Evolutionary conservation across 257 asterid species (phyloP), one percentile per base, ranked within the genome.

Genomic region (Nicotiana knightiana): DNA sequence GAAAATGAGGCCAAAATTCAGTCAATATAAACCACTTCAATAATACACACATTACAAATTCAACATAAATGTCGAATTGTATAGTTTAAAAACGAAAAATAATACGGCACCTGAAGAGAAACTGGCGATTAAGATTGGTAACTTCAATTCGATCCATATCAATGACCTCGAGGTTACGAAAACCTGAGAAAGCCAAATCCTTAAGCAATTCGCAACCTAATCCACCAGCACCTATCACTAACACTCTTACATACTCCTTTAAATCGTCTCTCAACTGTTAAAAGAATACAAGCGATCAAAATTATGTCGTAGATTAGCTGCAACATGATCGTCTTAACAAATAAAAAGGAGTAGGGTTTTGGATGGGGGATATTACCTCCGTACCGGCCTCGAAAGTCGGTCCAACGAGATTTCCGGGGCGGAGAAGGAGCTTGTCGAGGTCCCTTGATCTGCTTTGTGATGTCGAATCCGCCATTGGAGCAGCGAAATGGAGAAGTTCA

Each of bases 221-320:
- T 59, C 99, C 99, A 85, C 98, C 99, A 18, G 98, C 98, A 55
- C 99, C 99, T 79, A 94, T 97, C 88, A 94, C 98, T 93, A 96
- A 89, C 57, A 94, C 93, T 78, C 83, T 96, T 80, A 85, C 94
- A 84, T 84, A 90, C 86, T 94, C 97, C 86, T 90, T 94, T 39
- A 96, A 82, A 83, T 91, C 99, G 59, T 90, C 97, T 68, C 97
- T 91, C 90, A 94, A 87, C 99, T 96, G 82, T 83, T 76, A 78
- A 68, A 65, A 79, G 16, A 30, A 65, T 24, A 78, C 67, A 61
- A 24, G 84, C 80, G 3, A 67, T 84, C 79, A 57, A 28, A 65
- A 83, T 24, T 5, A 59, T 24, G 55, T n/a, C 75, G 30, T 84
- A 59, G 17, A 39, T 62, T 8, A 73, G 73, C 9, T 77, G 57